phyloP scores from a whole-genome alignment of 2,329 filamentous ascomycete species.

The Mollisiaceae sp. region DNA sequence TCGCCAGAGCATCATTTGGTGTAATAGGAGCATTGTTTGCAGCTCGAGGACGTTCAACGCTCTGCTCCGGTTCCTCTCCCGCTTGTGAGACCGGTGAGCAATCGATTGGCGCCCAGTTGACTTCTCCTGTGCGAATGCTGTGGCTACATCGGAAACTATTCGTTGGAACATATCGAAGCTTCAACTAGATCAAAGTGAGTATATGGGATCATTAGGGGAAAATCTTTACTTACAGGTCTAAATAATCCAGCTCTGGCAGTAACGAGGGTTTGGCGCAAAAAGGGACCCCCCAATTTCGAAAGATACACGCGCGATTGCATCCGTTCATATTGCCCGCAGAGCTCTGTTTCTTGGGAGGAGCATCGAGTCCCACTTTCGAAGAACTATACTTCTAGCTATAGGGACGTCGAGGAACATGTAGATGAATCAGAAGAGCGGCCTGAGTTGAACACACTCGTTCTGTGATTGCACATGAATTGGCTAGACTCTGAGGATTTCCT shows the following conservation, averaged over 20 bases:
- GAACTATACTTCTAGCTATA: not conserved
- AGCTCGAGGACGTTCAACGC: not conserved
- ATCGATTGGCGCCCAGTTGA: no score
- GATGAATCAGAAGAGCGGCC: not conserved
- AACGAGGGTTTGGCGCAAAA: constrained; percentile 14
- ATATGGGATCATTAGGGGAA: not conserved
- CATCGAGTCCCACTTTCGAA: not conserved
- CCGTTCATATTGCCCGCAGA: constrained; percentile 39
- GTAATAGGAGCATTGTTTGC: not conserved
- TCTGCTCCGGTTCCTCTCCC: not conserved
- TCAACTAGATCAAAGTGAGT: not conserved
- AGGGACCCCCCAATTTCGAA: constrained; percentile 37
- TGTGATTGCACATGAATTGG: not conserved
- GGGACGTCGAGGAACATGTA: not conserved
- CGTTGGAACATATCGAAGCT: not conserved
- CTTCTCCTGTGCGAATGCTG: not conserved
- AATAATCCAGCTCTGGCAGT: not conserved
- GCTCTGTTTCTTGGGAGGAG: not conserved
- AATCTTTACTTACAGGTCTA: not conserved
- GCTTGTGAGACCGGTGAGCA: not conserved
- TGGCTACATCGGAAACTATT: not conserved
- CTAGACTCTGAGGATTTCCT: not conserved
- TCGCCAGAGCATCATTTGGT: constrained; percentile 19
- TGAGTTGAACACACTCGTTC: not conserved
- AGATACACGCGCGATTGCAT: constrained; percentile 41